Percentiles rank a stretch among this genome's conserved stretches.
These are phyloP conservation scores for Panaeolus cyanescens DNA, from an alignment of 768 basidiomycete species.

Conservation along the genomic window DNA sequence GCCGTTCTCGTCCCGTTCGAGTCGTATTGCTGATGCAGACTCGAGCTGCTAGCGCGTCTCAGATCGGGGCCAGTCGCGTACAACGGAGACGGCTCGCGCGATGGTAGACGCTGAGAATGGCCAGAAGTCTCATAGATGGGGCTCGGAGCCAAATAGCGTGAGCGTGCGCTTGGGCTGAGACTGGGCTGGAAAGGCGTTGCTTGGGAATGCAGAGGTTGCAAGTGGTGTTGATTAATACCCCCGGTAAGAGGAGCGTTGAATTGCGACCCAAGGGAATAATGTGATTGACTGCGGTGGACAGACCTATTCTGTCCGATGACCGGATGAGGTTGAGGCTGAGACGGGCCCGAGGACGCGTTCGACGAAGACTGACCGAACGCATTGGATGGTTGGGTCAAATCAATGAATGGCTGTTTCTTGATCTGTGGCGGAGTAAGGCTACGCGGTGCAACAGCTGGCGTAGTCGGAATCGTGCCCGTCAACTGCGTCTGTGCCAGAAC, in stretches of 20 bases:
- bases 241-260: conserved; percentile 25
- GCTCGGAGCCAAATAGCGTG: conserved; percentile 28
- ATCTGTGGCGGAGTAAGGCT: conserved; percentile 48
- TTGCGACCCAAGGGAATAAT: conserved; percentile 47
- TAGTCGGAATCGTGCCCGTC: conserved; percentile 15
- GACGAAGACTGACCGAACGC: conserved; percentile 2
- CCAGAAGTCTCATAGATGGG: conserved; percentile 77
- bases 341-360: not conserved
- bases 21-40: not conserved
- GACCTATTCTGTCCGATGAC: conserved; percentile 19
- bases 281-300: conserved; percentile 56
- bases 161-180: not conserved
- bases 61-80: conserved; percentile 38
- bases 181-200: conserved; percentile 12
- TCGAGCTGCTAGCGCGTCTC: not conserved
- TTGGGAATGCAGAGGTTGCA: not conserved
- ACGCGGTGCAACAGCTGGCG: conserved; percentile 28
- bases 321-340: conserved; percentile 4
- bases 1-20: not conserved
- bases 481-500: conserved; percentile 63
- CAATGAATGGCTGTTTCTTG: conserved; percentile 35
- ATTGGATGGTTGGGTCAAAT: conserved; percentile 30
- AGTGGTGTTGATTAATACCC: not conserved
- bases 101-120: conserved; percentile 12
- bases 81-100: conserved; percentile 40